Conservation (phyloP, 108 stramenopile genomes). For the Cyclotella atomus region DNA sequence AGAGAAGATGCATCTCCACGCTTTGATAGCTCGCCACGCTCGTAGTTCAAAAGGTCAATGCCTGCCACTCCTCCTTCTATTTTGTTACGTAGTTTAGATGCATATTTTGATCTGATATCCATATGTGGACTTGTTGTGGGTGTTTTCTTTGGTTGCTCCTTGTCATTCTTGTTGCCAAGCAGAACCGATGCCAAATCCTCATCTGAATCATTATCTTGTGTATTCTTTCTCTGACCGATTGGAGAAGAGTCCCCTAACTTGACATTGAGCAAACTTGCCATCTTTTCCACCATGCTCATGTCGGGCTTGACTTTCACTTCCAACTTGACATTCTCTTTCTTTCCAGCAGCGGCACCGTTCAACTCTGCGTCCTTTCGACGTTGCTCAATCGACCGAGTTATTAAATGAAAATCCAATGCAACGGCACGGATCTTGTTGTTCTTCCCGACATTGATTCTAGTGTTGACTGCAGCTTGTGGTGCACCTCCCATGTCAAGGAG, state of each 20-base stretch:
- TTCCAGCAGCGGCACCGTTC: neutral
- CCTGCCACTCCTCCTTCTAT: constrained; percentile 75
- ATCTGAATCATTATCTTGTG: constrained; percentile 24
- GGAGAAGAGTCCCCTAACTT: constrained; percentile 46
- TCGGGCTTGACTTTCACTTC: constrained; percentile 36
- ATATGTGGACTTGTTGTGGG: constrained; percentile 2
- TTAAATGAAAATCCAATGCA: constrained; percentile 80
- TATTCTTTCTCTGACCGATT: neutral
- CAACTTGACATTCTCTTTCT: neutral
- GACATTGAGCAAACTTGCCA: constrained; percentile 64
- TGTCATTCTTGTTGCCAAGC: constrained; percentile 14
- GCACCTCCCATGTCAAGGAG: constrained; percentile 87
- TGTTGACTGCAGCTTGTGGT: constrained; percentile 43
- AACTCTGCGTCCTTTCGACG: constrained; percentile 18
- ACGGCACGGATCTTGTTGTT: constrained; percentile 83
- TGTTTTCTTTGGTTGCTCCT: constrained; percentile 2
- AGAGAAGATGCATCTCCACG: constrained; percentile 75
- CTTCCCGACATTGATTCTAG: constrained; percentile 65
- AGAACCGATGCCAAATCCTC: constrained; percentile 53
- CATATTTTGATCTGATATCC: constrained; percentile 85
- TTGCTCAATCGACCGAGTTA: constrained; percentile 58
- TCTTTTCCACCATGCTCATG: constrained; percentile 45
- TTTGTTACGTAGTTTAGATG: constrained; percentile 60
- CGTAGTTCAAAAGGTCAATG: constrained; percentile 70
- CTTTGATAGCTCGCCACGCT: constrained; percentile 55